Evolutionary conservation across 306 rosid genomes (phyloP).

Genomic region (Neltuma alba): DNA sequence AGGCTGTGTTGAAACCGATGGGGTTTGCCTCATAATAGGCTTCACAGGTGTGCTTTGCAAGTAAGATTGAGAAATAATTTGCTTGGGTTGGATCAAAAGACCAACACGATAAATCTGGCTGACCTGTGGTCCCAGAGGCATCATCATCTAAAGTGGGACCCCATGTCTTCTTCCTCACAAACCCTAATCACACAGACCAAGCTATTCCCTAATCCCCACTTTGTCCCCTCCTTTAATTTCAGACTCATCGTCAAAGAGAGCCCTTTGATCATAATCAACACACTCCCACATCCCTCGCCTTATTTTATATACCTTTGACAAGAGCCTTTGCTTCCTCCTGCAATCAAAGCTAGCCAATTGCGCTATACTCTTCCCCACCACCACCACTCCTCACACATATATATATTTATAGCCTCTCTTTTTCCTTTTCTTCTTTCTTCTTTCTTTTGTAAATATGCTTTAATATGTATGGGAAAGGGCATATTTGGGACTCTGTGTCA

Average conservation of each 20-base stretch:
- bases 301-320: slow-evolving; percentile 9
- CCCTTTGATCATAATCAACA: background rate
- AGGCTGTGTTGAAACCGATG: slow-evolving; percentile 15
- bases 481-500: slow-evolving; percentile 44
- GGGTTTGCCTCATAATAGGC: background rate
- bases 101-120: background rate
- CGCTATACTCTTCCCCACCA: slow-evolving; percentile 31
- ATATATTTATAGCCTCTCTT: background rate
- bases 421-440: background rate
- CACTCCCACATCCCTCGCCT: background rate
- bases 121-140: slow-evolving; percentile 28
- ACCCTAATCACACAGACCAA: slow-evolving; percentile 25
- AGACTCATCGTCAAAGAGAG: background rate
- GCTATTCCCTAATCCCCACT: background rate
- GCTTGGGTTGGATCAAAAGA: background rate
- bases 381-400: slow-evolving; percentile 23
- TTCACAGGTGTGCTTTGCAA: background rate
- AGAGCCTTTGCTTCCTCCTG: slow-evolving; percentile 37
- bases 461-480: slow-evolving; percentile 22
- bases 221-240: slow-evolving; percentile 29
- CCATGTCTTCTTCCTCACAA: slow-evolving; percentile 16
- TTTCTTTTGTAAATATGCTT: slow-evolving; percentile 16
- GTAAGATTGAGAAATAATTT: slow-evolving; percentile 20
- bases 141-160: slow-evolving; percentile 21
- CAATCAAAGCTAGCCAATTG: slow-evolving; percentile 10